phyloP scores from a whole-genome alignment of 2,329 filamentous ascomycete species.

The Talaromyces sp. region DNA sequence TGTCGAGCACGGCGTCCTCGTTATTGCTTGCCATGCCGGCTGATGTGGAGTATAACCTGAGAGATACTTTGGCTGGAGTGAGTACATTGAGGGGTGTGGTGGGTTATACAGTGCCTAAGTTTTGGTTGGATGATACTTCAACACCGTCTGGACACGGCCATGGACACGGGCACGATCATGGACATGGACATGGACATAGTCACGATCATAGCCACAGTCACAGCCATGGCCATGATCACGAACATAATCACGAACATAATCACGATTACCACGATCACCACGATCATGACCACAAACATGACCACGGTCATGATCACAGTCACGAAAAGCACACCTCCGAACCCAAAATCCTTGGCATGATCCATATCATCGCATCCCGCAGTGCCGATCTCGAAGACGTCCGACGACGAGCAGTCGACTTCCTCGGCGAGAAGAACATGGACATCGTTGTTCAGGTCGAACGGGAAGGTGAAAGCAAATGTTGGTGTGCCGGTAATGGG shows the following conservation, averaged over 20 bases:
- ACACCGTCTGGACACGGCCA: conserved; percentile 31
- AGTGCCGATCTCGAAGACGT: conserved; percentile 78
- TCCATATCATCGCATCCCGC: conserved; percentile 43
- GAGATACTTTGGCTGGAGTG: conserved; percentile 80
- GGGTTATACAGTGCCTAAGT: conserved; percentile 80
- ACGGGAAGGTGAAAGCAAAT: conserved; percentile 68
- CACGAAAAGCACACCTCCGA: conserved; percentile 20
- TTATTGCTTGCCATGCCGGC: conserved; percentile 81
- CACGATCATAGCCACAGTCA: conserved; percentile 27
- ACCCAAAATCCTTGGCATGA: conserved; percentile 67
- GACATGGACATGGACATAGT: conserved; percentile 30
- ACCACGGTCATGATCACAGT: conserved; percentile 28
- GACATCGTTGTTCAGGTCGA: conserved; percentile 87
- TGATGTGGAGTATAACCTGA: conserved; percentile 79
- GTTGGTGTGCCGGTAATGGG: conserved; percentile 57
- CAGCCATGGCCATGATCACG: conserved; percentile 19
- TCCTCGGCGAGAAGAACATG: conserved; percentile 68
- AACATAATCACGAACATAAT: conserved; percentile 25
- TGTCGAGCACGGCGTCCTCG: conserved; percentile 76
- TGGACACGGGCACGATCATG: conserved; percentile 19
- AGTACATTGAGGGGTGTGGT: conserved; percentile 78
- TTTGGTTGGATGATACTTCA: conserved; percentile 77
- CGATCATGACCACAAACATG: too few species aligned
- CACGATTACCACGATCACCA: conserved; percentile 28
- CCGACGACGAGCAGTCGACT: conserved; percentile 68